Percentiles rank a stretch among this genome's conserved stretches.
These are phyloP conservation scores for Pseudogymnoascus sp. DNA, from an alignment of 2,329 filamentous ascomycete genomes.

Conservation along the genomic window DNA sequence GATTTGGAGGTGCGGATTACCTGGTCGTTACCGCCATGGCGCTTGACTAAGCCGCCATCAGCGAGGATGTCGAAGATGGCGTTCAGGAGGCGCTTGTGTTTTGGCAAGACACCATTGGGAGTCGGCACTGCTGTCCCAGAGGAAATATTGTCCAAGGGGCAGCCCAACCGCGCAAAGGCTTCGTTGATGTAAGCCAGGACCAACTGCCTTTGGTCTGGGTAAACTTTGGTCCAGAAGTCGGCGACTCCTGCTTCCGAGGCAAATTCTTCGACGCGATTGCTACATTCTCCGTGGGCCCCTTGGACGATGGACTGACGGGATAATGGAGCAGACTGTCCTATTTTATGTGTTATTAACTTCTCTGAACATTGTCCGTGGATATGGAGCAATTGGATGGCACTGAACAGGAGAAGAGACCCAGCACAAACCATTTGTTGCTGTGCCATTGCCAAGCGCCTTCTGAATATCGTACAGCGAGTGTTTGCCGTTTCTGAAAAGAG, in stretches of 20 bases:
- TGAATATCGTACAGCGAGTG: too few species aligned
- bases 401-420: too few species aligned
- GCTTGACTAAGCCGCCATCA: constrained; percentile 19
- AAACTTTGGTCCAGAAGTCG: constrained; percentile 25
- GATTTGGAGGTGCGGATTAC: constrained; percentile 14
- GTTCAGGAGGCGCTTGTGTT: constrained; percentile 24
- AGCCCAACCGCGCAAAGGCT: constrained; percentile 28
- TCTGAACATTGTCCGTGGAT: too few species aligned
- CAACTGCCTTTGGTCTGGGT: constrained; percentile 26
- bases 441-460: too few species aligned
- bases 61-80: constrained; percentile 26
- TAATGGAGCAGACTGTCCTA: too few species aligned
- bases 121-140: constrained; percentile 19
- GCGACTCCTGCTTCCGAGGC: constrained; percentile 13
- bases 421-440: too few species aligned
- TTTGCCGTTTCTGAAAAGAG: too few species aligned
- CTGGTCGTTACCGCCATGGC: not conserved
- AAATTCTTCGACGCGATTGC: constrained; percentile 5
- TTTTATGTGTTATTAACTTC: too few species aligned
- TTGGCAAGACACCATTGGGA: constrained; percentile 17
- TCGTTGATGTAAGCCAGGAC: constrained; percentile 29
- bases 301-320: too few species aligned
- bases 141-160: constrained; percentile 17
- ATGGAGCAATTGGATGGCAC: too few species aligned
- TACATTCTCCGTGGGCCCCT: too few species aligned